Evolutionary conservation across 345 rosid genomes (phyloP), one percentile per base, ranked within the genome.

Genomic region (Lumnitzera littorea): DNA sequence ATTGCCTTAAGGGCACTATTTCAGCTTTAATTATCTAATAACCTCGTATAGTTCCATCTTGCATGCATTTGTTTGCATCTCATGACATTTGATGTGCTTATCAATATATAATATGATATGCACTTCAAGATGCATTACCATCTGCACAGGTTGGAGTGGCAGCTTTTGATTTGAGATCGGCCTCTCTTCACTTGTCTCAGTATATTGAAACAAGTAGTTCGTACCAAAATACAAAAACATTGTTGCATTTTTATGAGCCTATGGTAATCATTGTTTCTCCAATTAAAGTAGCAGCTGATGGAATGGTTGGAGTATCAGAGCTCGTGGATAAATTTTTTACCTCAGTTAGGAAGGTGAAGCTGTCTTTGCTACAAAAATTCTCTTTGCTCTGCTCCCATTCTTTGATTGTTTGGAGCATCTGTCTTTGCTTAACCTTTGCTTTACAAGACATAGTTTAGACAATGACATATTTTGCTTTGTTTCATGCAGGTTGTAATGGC

Each of bases 131-230:
- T 27, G 5, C 43, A 49, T 54, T 50, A 15, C 46, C 48, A 47
- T 56, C 56, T 66, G 51, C 48, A 57, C 72, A 92, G 99, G 99
- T 90, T 23, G 99, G 97, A 62, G 76, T 94, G 76, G 96, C 97
- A 67, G 95, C 97, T 67, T 87, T 94, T 69, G 96, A 94, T 81
- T 70, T 94, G 54, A 81, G 97, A 69, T 81, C 91, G 51, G 99
- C 97, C 17, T 72, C 96, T 15, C 70, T 90, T 72, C 95, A 94
- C 76, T 95, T 94, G 48, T 94, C 99, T 55, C 99, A 94, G 70
- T 90, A 87, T 64, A 92, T 87, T 53, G 98, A 92, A 74, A 92
- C 97, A 15, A 92, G 98, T 68, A 85, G 90, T 74, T 92, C 95
- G 36, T 92, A 90, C 53, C 97, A 92, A 76, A 92, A 85, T 62